Conservation (phyloP, 2,329 filamentous ascomycete species). For the Penicillium capsulatum region DNA sequence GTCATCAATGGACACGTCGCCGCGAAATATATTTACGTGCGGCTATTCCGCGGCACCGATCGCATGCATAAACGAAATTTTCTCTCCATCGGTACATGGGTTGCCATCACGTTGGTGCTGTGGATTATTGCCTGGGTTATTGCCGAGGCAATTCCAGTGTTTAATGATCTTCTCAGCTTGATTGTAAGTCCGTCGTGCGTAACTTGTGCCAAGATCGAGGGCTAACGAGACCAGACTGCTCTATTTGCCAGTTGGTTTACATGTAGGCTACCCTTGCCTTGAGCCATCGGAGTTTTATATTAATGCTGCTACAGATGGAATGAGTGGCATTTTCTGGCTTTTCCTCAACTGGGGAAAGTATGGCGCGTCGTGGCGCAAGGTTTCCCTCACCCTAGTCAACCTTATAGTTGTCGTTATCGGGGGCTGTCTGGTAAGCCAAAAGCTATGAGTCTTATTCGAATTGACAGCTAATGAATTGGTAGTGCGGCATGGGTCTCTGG, state of each 20-base stretch:
- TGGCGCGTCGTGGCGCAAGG: slow-evolving; percentile 44
- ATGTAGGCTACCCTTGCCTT: slow-evolving; percentile 19
- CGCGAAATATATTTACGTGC: slow-evolving; percentile 61
- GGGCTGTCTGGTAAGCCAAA: slow-evolving; percentile 22
- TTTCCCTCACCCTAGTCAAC: slow-evolving; percentile 45
- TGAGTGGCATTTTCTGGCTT: slow-evolving; percentile 47
- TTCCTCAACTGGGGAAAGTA: slow-evolving; percentile 45
- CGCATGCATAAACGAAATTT: slow-evolving; percentile 49
- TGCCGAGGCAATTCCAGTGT: slow-evolving; percentile 65
- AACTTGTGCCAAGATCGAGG: slow-evolving; percentile 11
- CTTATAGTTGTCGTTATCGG: slow-evolving; percentile 38
- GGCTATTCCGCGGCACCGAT: slow-evolving; percentile 57
- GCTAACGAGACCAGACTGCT: slow-evolving; percentile 36
- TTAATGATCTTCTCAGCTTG: slow-evolving; percentile 61
- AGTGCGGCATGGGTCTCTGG: slow-evolving; percentile 24
- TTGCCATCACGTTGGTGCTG: slow-evolving; percentile 50
- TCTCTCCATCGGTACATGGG: slow-evolving; percentile 55
- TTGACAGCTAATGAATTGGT: background rate
- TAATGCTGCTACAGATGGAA: slow-evolving; percentile 25
- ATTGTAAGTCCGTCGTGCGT: slow-evolving; percentile 33
- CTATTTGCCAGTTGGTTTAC: slow-evolving; percentile 65
- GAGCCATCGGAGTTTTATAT: background rate
- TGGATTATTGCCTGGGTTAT: slow-evolving; percentile 64
- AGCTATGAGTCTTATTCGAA: background rate
- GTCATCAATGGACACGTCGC: slow-evolving; percentile 66